Evolutionary conservation across 441 rosid genomes (phyloP), one percentile per base, ranked within the genome.

Genomic region (Erysimum cheiri): DNA sequence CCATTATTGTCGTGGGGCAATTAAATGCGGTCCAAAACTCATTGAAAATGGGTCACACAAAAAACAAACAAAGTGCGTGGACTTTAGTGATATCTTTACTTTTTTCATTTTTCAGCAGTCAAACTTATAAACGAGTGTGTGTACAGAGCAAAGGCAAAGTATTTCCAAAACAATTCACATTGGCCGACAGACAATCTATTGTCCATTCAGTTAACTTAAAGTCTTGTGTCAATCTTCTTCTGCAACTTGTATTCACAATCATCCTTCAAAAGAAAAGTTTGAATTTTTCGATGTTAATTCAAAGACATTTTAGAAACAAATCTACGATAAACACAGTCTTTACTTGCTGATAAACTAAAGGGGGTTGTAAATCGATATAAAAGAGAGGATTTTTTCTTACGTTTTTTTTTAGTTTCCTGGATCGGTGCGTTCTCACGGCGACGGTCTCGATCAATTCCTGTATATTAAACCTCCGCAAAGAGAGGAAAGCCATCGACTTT

Each of bases 31-130:
- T 58, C 39, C 37, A n/a, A 47, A 33, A 47, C 17, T 47, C 49
- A 49, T 29, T 46, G 47, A 24, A 26, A 69, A 44, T 46, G 17
- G 17, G 48, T 46, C 48, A 58, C 39, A 58, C 24, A 22, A 22
- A 22, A 22, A 58, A 11, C 4, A 3, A 11, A 12, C 40, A 58
- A 61, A 62, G 0, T 31, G 55, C 0, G 56, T 17, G 0, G 61
- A 60, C 43, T 46, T 55, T 6, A 11, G 69, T 26, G 22, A 15
- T 37, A 6, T 37, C 37, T 24, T 36, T 40, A 8, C 1, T 5
- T 19, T 3, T 28, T 15, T 43, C 76, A 71, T 55, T 3, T 28
- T 15, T 43, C 76, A 71, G 55, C 50, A 64, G 64, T 44, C 40
- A 71, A 35, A 43, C 14, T 33, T 15, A 33, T 33, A 10, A 43